phyloP scores from a whole-genome alignment of 768 basidiomycete species.

The Nidularia sp. region DNA sequence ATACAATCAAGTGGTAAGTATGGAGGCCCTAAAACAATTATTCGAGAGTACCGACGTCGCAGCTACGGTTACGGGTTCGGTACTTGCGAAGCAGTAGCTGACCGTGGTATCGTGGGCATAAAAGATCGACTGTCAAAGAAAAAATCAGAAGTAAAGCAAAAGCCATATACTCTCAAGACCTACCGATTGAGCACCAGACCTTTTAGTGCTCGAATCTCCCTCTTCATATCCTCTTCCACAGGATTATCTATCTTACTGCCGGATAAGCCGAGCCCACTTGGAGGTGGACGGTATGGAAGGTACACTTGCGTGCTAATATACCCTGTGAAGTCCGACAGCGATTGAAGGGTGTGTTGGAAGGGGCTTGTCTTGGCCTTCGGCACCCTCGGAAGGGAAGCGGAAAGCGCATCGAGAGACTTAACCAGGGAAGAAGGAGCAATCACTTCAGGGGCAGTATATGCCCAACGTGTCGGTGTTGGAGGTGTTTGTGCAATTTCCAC shows the following conservation, averaged over 20 bases:
- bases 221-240: constrained; percentile 65
- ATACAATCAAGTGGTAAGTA: too few relatives aligned
- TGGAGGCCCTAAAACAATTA: too few relatives aligned
- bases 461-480: constrained; percentile 27
- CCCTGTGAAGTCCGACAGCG: constrained; percentile 71
- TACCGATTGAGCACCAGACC: constrained; percentile 75
- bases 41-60: too few relatives aligned
- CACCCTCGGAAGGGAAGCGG: constrained; percentile 29
- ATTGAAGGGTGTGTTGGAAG: constrained; percentile 60
- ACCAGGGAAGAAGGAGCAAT: constrained; percentile 30
- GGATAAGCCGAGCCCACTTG: constrained; percentile 19
- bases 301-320: constrained; percentile 77
- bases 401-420: constrained; percentile 29
- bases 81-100: background rate
- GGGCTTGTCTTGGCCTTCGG: constrained; percentile 26
- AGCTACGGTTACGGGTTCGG: background rate
- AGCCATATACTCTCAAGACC: constrained; percentile 12
- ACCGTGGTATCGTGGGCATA: constrained; percentile 25
- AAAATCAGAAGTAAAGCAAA: background rate
- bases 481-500: constrained; percentile 15
- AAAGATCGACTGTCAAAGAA: constrained; percentile 30
- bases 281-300: constrained; percentile 34
- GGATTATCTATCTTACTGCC: constrained; percentile 23
- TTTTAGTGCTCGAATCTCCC: constrained; percentile 75
- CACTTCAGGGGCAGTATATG: constrained; percentile 27